Evolutionary conservation across 495 filamentous ascomycete species (phyloP).

Genomic region (Parachaetomium inaequale): DNA sequence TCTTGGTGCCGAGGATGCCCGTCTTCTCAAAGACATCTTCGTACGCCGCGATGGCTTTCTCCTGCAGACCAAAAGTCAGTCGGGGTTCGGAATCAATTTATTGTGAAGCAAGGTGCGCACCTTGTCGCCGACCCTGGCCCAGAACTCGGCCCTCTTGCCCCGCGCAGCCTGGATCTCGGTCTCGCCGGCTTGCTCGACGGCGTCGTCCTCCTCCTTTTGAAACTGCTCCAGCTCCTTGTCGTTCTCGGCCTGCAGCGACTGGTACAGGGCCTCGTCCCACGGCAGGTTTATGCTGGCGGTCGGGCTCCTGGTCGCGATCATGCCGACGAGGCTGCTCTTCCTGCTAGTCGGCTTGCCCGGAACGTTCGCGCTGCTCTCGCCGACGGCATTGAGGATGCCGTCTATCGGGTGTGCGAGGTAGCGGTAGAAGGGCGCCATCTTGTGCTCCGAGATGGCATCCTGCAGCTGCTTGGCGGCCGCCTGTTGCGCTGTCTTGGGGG

Average conservation of each 20-base stretch:
- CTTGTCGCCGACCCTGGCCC: constrained; percentile 92
- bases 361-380: constrained; percentile 59
- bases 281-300: constrained; percentile 63
- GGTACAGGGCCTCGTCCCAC: constrained; percentile 89
- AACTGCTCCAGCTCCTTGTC: constrained; percentile 85
- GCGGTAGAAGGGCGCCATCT: constrained; percentile 96
- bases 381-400: constrained; percentile 76
- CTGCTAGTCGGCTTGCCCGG: constrained; percentile 51
- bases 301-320: constrained; percentile 66
- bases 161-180: constrained; percentile 88
- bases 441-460: constrained; percentile 86
- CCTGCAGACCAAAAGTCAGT: constrained; percentile 48
- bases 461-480: constrained; percentile 77
- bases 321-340: constrained; percentile 60
- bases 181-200: constrained; percentile 90
- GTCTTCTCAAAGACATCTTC: constrained; percentile 93
- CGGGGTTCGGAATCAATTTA: neutral
- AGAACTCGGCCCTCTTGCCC: constrained; percentile 94
- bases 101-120: constrained; percentile 42
- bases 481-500: constrained; percentile 63
- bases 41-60: constrained; percentile 86
- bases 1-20: constrained; percentile 89
- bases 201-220: constrained; percentile 93
- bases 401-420: constrained; percentile 92
- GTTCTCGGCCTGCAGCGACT: constrained; percentile 80